Percentiles rank a stretch among this genome's conserved stretches.
Evolutionary conservation across 176 grass and related monocot species (phyloP).

Genomic region (Hordeum vulgare): DNA sequence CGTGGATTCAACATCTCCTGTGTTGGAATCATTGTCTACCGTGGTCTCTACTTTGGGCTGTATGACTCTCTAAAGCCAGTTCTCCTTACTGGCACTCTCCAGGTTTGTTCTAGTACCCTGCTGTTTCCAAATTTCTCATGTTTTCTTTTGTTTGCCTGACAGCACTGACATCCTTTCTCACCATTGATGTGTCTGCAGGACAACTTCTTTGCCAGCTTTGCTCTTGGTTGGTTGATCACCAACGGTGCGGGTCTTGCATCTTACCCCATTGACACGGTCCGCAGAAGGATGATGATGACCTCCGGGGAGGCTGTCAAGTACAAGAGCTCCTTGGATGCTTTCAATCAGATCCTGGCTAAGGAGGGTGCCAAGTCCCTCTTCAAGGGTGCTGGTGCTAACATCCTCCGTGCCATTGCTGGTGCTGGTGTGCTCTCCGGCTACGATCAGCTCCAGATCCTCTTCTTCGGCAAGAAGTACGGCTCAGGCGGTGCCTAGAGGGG

Average conservation of each 20-base stretch:
- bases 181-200: conserved; percentile 39
- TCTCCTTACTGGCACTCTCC: conserved; percentile 62
- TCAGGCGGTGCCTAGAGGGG: conserved; percentile 62
- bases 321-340: conserved; percentile 83
- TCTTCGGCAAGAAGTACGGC: conserved; percentile 93
- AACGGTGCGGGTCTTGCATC: conserved; percentile 89
- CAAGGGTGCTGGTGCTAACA: conserved; percentile 97
- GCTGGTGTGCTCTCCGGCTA: conserved; percentile 93
- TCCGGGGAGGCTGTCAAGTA: conserved; percentile 94
- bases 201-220: conserved; percentile 92
- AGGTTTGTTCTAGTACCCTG: conserved; percentile 33
- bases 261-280: conserved; percentile 87
- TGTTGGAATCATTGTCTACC: conserved; percentile 95
- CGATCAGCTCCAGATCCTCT: conserved; percentile 92
- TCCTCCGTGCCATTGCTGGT: conserved; percentile 88
- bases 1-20: conserved; percentile 94
- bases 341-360: conserved; percentile 73
- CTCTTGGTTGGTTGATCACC: conserved; percentile 83
- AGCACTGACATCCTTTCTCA: too few species aligned
- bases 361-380: conserved; percentile 84
- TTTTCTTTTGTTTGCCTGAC: too few species aligned
- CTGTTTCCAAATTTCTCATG: too few species aligned
- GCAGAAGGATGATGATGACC: conserved; percentile 99
- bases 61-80: conserved; percentile 94
- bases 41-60: conserved; percentile 93